phyloP scores from a whole-genome alignment of 306 rosid genomes.

The Vigna radiata region DNA sequence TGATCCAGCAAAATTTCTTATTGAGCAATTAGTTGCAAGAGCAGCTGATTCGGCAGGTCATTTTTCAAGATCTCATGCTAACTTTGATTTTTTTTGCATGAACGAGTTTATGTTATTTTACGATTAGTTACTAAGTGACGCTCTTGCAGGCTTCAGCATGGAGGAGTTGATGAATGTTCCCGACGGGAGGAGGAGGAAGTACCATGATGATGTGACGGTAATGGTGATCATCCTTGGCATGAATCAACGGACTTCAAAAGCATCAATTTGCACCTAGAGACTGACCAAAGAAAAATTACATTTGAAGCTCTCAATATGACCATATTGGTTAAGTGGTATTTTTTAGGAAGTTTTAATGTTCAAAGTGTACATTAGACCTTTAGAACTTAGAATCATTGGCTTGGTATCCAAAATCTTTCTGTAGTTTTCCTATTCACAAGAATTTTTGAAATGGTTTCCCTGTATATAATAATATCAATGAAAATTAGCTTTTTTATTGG shows the following conservation, averaged over 20 bases:
- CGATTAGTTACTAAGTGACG: conserved; percentile 5
- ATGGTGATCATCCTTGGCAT: conserved; percentile 87
- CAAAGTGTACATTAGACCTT: conserved; percentile 42
- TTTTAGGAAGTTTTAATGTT: conserved; percentile 32
- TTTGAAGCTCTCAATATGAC: conserved; percentile 42
- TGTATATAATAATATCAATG: conserved; percentile 5
- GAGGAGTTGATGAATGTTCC: conserved; percentile 94
- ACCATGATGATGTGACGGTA: conserved; percentile 95
- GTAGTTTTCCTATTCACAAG: not conserved
- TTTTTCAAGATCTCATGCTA: conserved; percentile 33
- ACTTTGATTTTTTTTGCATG: conserved; percentile 22
- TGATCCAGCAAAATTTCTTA: conserved; percentile 92
- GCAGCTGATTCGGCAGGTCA: conserved; percentile 92
- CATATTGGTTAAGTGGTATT: conserved; percentile 32
- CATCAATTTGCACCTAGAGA: conserved; percentile 60
- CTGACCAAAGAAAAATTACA: conserved; percentile 38
- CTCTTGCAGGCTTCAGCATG: conserved; percentile 80
- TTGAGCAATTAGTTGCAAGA: conserved; percentile 79
- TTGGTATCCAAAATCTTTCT: conserved; percentile 23
- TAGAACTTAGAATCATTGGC: conserved; percentile 35
- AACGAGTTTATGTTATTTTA: not conserved
- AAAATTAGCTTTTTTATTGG: not conserved
- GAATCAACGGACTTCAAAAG: conserved; percentile 90
- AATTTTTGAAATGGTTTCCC: conserved; percentile 26
- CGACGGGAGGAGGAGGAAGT: conserved; percentile 91